A percentile compares a stretch with the other conserved stretches of the same genome.
These are phyloP conservation scores for Lanmaoa pseudosensibilis DNA, from an alignment of 768 basidiomycete species.

Conservation along the genomic window DNA sequence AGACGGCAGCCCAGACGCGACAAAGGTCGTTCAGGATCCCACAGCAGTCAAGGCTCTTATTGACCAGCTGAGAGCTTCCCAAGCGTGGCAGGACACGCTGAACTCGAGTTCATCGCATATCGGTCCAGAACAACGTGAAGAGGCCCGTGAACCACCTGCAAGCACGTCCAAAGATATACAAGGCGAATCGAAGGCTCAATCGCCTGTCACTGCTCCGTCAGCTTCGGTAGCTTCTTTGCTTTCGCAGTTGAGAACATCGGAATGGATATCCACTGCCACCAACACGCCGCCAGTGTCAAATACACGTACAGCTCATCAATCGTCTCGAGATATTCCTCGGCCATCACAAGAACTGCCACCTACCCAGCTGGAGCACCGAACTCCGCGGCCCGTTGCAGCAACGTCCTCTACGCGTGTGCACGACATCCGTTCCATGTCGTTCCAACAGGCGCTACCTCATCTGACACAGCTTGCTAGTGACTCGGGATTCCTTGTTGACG, in stretches of 20 bases:
- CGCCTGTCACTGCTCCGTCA: slow-evolving; percentile 25
- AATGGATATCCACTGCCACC: slow-evolving; percentile 14
- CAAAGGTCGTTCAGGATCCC: slow-evolving; percentile 51
- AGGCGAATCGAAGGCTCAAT: slow-evolving; percentile 1
- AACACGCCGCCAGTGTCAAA: slow-evolving; percentile 10
- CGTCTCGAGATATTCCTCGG: slow-evolving; percentile 12
- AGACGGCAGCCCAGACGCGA: not conserved
- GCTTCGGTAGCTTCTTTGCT: slow-evolving; percentile 59
- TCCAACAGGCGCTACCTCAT: slow-evolving; percentile 68
- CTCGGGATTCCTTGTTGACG: slow-evolving; percentile 45
- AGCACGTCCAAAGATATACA: slow-evolving; percentile 4
- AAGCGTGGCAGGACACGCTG: slow-evolving; percentile 62
- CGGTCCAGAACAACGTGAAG: not conserved
- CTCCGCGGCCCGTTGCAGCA: slow-evolving; percentile 12
- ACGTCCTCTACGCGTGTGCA: slow-evolving; percentile 16
- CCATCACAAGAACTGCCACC: slow-evolving; percentile 16
- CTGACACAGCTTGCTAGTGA: slow-evolving; percentile 62
- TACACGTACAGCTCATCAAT: slow-evolving; percentile 7
- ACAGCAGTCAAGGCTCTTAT: slow-evolving; percentile 67
- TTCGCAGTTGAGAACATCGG: slow-evolving; percentile 53
- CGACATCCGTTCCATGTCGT: slow-evolving; percentile 52
- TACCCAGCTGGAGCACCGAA: slow-evolving; percentile 7
- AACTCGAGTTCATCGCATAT: slow-evolving; percentile 10
- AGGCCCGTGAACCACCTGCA: slow-evolving; percentile 8
- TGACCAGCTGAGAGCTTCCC: slow-evolving; percentile 64